These are phyloP conservation scores for Panaeolus cyanescens DNA, from an alignment of 768 basidiomycete genomes.

Conservation along the genomic window DNA sequence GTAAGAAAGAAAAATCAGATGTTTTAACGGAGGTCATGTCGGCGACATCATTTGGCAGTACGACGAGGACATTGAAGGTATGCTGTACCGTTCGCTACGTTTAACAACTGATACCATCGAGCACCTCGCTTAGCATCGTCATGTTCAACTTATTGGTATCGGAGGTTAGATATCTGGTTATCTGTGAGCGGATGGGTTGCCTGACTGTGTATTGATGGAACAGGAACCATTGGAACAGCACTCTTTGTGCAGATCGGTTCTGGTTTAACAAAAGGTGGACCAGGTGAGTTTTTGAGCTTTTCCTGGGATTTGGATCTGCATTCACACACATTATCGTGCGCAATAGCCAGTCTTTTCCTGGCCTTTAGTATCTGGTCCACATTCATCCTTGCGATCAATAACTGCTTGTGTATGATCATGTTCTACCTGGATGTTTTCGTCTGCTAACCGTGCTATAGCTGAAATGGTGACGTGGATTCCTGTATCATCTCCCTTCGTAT, in stretches of 20 bases:
- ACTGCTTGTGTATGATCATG: slow-evolving; percentile 39
- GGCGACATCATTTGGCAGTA: slow-evolving; percentile 12
- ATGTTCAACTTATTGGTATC: slow-evolving; percentile 55
- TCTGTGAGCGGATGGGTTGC: not conserved
- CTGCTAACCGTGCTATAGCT: slow-evolving; percentile 40
- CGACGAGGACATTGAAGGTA: slow-evolving; percentile 23
- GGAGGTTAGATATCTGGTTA: slow-evolving; percentile 34
- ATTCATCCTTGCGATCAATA: slow-evolving; percentile 50
- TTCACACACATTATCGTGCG: not conserved
- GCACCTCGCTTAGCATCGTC: slow-evolving; percentile 38
- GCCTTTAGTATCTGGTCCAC: slow-evolving; percentile 52
- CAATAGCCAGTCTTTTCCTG: slow-evolving; percentile 48
- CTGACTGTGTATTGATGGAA: not conserved
- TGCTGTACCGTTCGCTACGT: not conserved
- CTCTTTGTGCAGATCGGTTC: slow-evolving; percentile 75
- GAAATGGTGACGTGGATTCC: slow-evolving; percentile 88
- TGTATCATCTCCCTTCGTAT: slow-evolving; percentile 73
- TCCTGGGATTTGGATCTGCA: slow-evolving; percentile 22
- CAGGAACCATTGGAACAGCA: slow-evolving; percentile 75
- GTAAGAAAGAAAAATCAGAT: slow-evolving; percentile 5
- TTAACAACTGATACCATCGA: too few relatives aligned
- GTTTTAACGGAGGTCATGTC: slow-evolving; percentile 11
- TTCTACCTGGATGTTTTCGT: not conserved
- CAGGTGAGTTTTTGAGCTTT: slow-evolving; percentile 45
- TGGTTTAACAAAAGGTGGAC: slow-evolving; percentile 61